Evolutionary conservation across 1,284 basidiomycete genomes (phyloP), one percentile per base, ranked within the genome.

Genomic region (Cryptococcus sp.): DNA sequence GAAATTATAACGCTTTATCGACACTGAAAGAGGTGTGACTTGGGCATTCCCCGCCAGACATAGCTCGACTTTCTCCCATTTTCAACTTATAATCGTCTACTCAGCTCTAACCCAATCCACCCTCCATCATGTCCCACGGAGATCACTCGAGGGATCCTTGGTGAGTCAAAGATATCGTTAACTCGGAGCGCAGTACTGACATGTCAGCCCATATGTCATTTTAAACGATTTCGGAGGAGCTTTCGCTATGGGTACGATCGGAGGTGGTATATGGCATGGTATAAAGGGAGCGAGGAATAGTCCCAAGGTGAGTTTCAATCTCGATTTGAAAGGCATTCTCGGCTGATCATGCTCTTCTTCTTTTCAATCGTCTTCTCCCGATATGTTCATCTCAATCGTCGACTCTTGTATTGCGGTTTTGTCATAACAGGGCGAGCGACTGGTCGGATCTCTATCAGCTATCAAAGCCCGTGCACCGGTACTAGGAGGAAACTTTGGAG

Each of bases 391-490:
- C 23, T 12, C 14, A 7, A 7, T 38, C 23, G 16, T 25, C 23
- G 10, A 12, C 18, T 22, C 3, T 18, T 19, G 12, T 33, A 19
- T 18, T 34, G 9, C 11, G 12, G 5, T 25, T 38, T 39, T 4
- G 25, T 16, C 28, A 48, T 49, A 22, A 52, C 55, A 51, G 89
- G 95, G 95, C 39, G 93, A 97, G 73, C 86, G 94, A 44, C 79
- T 95, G 43, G 83, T 90, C 40, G 93, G 94, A 46, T 93, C 95
- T 18, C 76, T 97, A 51, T 90, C 92, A 28, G 93, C 92, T 40
- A 93, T 98, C 79, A 98, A 98, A 78, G 93, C 95, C 35, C 83
- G 95, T 52, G 94, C 95, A 48, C 95, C 95, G 3, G 94, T 98
- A 24, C 90, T 94, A 19, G 95, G 94, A 46, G 93, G 93, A 25